Conservation (phyloP, 2,329 filamentous ascomycete species). For the Cytospora leucostoma region DNA sequence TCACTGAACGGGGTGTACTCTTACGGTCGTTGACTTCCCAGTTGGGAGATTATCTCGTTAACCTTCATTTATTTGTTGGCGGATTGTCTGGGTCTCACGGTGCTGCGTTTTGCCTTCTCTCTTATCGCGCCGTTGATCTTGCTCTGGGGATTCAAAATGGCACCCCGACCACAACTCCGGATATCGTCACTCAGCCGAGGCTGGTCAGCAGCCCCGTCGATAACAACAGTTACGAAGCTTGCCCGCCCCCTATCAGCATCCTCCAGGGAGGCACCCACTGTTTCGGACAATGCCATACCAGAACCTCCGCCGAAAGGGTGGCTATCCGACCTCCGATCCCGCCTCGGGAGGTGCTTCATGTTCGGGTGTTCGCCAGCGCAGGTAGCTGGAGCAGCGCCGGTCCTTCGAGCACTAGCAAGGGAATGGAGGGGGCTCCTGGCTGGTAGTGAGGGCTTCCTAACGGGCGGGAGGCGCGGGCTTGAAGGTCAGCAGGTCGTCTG, state of each 20-base stretch:
- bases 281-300: background rate
- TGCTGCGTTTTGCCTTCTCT: background rate
- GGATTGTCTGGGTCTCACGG: background rate
- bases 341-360: slow-evolving; percentile 73
- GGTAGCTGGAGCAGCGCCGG: slow-evolving; percentile 54
- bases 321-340: slow-evolving; percentile 66
- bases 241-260: slow-evolving; percentile 13
- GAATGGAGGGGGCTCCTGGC: slow-evolving; percentile 75
- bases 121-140: background rate
- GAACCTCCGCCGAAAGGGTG: slow-evolving; percentile 57
- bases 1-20: background rate
- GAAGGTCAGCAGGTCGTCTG: slow-evolving; percentile 70
- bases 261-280: background rate
- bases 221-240: background rate
- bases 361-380: slow-evolving; percentile 68
- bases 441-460: slow-evolving; percentile 75
- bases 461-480: slow-evolving; percentile 61
- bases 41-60: background rate
- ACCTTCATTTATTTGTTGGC: background rate
- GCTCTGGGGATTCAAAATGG: slow-evolving; percentile 30
- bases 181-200: slow-evolving; percentile 25
- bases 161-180: slow-evolving; percentile 31
- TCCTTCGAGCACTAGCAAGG: slow-evolving; percentile 60
- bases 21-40: background rate
- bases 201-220: slow-evolving; percentile 16